phyloP scores from a whole-genome alignment of 2,329 filamentous ascomycete genomes.

The Phialemoniopsis sp. region DNA sequence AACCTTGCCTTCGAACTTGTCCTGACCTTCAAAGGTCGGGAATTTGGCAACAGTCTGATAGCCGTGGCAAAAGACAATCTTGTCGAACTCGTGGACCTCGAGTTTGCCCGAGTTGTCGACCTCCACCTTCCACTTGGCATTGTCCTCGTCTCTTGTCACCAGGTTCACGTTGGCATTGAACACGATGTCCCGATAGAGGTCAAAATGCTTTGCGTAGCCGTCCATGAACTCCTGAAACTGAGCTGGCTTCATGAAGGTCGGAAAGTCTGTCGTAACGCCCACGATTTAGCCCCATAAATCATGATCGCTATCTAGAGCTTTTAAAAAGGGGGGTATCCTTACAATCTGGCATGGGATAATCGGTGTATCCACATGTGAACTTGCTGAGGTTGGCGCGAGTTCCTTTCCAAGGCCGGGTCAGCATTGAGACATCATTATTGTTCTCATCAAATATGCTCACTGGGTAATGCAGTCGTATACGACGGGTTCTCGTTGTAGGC shows the following conservation, averaged over 20 bases:
- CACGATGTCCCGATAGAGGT: slow-evolving; percentile 8
- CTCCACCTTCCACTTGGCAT: slow-evolving; percentile 6
- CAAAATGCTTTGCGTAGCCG: slow-evolving; percentile 19
- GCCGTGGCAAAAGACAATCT: slow-evolving; percentile 8
- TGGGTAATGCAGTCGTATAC: slow-evolving; percentile 25
- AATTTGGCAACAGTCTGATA: slow-evolving; percentile 5
- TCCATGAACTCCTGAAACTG: slow-evolving; percentile 32
- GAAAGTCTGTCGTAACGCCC: slow-evolving; percentile 17
- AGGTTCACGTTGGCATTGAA: slow-evolving; percentile 5
- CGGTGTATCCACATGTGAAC: slow-evolving; percentile 31
- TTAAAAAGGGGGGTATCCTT: slow-evolving; percentile 8
- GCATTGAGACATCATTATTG: slow-evolving; percentile 6
- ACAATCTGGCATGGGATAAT: slow-evolving; percentile 36
- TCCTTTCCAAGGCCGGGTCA: no score
- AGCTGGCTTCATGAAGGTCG: slow-evolving; percentile 14
- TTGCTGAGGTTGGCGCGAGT: slow-evolving; percentile 30
- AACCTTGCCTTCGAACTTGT: slow-evolving; percentile 18
- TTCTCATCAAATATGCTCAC: slow-evolving; percentile 11
- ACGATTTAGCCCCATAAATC: no score
- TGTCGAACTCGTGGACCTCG: slow-evolving; percentile 6
- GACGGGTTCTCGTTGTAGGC: slow-evolving; percentile 28
- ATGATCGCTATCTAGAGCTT: no score
- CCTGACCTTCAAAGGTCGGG: slow-evolving; percentile 6
- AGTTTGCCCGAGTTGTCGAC: neutral
- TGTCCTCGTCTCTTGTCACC: slow-evolving; percentile 4